These are phyloP conservation scores for Starmera stellimalicola DNA, from an alignment of 1,139 yeast species.

Conservation along the genomic window DNA sequence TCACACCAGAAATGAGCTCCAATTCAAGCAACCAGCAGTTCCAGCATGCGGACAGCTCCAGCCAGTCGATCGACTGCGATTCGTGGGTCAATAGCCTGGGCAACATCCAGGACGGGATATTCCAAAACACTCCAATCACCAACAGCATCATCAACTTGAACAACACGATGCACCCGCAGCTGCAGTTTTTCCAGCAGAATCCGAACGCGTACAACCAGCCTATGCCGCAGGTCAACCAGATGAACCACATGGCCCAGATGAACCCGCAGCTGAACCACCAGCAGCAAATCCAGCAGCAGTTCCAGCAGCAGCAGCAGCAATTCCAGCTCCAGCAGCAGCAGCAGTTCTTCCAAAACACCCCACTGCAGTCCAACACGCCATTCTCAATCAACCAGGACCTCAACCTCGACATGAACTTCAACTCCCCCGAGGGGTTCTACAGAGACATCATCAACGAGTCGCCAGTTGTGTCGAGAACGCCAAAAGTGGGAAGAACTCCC, in stretches of 20 bases:
- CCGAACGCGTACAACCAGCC: background rate
- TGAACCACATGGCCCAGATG: conserved; percentile 1
- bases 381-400: conserved; percentile 23
- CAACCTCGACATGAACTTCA: conserved; percentile 26
- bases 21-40: background rate
- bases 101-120: conserved; percentile 17
- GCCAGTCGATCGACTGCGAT: conserved; percentile 17
- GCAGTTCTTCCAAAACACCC: background rate
- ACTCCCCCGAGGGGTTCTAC: conserved; percentile 30
- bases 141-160: conserved; percentile 13
- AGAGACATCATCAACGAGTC: conserved; percentile 19
- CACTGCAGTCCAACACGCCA: background rate
- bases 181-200: background rate
- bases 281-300: background rate
- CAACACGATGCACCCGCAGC: background rate
- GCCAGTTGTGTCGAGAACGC: conserved; percentile 15
- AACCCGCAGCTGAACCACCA: conserved; percentile 1
- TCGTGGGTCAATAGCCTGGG: conserved; percentile 18
- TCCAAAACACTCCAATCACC: conserved; percentile 19
- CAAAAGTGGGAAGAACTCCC: conserved; percentile 17
- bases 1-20: too few species aligned
- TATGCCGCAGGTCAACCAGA: conserved; percentile 3
- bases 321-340: conserved; percentile 1
- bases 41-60: conserved; percentile 3
- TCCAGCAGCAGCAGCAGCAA: conserved; percentile 1